These are phyloP conservation scores for Trametes meyenii DNA, from an alignment of 768 basidiomycete species.

Conservation along the genomic window DNA sequence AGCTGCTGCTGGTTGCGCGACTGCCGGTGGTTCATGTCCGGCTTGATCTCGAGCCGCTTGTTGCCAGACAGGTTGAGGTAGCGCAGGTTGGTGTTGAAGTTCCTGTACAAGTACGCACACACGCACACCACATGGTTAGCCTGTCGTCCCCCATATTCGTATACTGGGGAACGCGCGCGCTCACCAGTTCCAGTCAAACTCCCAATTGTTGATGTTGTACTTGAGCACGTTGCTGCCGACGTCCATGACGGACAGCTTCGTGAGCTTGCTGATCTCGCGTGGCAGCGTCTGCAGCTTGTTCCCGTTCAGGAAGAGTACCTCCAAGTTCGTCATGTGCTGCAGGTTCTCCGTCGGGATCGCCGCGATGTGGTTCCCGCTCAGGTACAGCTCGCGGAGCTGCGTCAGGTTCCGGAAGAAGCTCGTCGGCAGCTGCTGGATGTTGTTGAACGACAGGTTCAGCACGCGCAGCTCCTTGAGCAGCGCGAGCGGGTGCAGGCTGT, in stretches of 20 bases:
- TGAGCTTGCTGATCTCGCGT: conserved; percentile 84
- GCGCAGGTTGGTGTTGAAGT: conserved; percentile 89
- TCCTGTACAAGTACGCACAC: conserved; percentile 55
- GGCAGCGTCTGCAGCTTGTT: conserved; percentile 93
- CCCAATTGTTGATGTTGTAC: conserved; percentile 98
- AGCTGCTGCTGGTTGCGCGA: conserved; percentile 37
- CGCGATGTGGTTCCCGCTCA: conserved; percentile 94
- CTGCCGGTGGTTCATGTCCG: conserved; percentile 44
- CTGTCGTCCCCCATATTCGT: not conserved
- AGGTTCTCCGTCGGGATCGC: conserved; percentile 90
- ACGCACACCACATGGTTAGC: not conserved
- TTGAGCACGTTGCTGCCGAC: conserved; percentile 92
- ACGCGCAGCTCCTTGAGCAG: conserved; percentile 76
- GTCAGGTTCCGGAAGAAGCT: conserved; percentile 73
- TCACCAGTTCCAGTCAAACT: conserved; percentile 99
- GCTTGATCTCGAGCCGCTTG: conserved; percentile 94
- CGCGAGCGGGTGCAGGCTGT: conserved; percentile 73
- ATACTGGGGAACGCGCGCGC: conserved; percentile 28
- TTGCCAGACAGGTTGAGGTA: conserved; percentile 98
- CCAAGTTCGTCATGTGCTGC: conserved; percentile 64
- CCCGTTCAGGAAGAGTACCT: conserved; percentile 86
- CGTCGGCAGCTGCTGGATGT: conserved; percentile 84
- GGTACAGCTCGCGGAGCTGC: conserved; percentile 81
- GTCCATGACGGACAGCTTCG: conserved; percentile 79
- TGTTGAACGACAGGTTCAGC: conserved; percentile 94